These are phyloP conservation scores for Paratinospora sagittata DNA, from an alignment of 164 flowering plant genomes.

Conservation along the genomic window DNA sequence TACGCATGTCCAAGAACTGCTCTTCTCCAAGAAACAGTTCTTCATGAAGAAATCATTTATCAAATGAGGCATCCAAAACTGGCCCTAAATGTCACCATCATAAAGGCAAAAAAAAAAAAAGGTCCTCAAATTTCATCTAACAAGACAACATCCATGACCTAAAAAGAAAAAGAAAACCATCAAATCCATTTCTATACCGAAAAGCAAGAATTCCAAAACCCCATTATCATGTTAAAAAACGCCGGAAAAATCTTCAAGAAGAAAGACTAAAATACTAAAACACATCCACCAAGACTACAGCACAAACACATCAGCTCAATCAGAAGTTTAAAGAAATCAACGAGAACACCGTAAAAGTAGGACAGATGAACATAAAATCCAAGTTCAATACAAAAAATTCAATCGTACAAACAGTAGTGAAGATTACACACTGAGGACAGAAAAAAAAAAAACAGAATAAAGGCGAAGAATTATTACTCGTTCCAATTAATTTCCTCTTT, in stretches of 20 bases:
- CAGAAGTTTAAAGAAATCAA: neutral
- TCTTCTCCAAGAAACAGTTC: neutral
- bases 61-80: neutral
- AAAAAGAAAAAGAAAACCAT: neutral
- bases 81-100: neutral
- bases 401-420: too few species aligned
- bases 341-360: neutral
- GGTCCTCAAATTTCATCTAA: neutral
- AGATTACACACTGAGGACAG: too few species aligned
- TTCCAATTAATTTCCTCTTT: slow-evolving; percentile 88
- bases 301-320: neutral
- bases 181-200: neutral
- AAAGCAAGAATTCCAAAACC: neutral
- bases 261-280: neutral
- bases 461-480: slow-evolving; percentile 36
- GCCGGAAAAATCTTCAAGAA: neutral
- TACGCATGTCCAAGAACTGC: neutral
- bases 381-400: neutral
- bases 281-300: neutral
- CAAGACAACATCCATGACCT: neutral
- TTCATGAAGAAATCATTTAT: neutral
- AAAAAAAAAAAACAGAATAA: neutral
- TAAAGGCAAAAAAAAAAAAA: neutral
- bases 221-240: neutral
- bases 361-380: neutral